These are phyloP conservation scores for Prunus padus DNA, from an alignment of 306 rosid species.

Conservation along the genomic window DNA sequence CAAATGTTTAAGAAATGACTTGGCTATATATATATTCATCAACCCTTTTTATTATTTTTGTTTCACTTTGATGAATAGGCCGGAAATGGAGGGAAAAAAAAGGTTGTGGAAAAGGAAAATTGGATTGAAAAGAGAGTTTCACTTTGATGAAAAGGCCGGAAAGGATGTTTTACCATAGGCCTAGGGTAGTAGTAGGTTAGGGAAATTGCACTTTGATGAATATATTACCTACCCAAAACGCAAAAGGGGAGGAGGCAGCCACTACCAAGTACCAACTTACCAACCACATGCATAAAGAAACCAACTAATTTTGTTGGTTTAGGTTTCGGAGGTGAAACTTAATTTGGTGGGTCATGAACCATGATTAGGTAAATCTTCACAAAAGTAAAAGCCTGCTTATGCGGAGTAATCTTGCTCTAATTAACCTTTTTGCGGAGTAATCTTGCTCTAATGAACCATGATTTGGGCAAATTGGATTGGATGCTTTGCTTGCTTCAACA, in stretches of 20 bases:
- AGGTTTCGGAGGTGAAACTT: not conserved
- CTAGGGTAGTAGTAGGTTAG: not conserved
- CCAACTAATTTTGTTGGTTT: too few relatives aligned
- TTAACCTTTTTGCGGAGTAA: not conserved
- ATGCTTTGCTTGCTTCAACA: not conserved
- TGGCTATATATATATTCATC: not conserved
- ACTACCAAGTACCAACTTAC: not conserved
- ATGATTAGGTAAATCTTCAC: not conserved
- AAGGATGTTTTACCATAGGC: not conserved
- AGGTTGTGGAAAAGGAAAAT: not conserved
- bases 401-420: not conserved
- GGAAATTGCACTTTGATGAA: not conserved
- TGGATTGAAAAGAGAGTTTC: not conserved
- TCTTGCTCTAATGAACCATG: not conserved
- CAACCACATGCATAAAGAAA: not conserved
- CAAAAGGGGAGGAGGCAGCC: not conserved
- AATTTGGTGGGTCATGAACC: not conserved
- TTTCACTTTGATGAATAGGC: not conserved
- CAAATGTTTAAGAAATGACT: not conserved
- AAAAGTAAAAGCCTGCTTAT: not conserved
- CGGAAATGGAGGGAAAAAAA: not conserved
- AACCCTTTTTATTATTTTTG: too few relatives aligned
- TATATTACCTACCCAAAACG: not conserved
- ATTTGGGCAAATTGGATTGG: not conserved
- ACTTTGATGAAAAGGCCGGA: constrained; percentile 2